Evolutionary conservation across 2,329 filamentous ascomycete genomes (phyloP), one percentile per base, ranked within the genome.

Genomic region (Fusarium graminum): DNA sequence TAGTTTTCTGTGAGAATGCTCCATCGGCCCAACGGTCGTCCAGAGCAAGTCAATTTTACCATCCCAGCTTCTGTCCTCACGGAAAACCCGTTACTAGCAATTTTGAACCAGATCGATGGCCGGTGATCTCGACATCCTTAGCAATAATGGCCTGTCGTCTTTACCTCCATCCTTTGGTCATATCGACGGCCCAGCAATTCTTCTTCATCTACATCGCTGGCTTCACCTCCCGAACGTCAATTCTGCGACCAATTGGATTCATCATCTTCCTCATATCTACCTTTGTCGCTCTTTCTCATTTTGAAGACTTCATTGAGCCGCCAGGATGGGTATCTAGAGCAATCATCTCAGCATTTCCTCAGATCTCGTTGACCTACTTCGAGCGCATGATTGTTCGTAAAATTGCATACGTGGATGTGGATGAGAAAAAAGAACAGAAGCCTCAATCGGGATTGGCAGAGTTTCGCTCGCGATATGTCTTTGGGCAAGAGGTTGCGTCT

Each of bases 141-240:
- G 53, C 3, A 57, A 52, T 45, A 47, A 69, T 69, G 67, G 38
- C 63, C 32, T 69, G 63, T 7, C 49, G 29, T 6, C 45, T 69
- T 30, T 64, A 61, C 26, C 49, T 69, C 34, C 63, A 69, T 42
- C 67, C 67, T 10, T 19, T 69, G 40, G 39, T 54, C 26, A 61
- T 69, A 38, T 69, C 65, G 13, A 67, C 65, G 8, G 55, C 39
- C 0, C 67, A 69, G 38, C 67, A 69, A 29, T 69, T 69, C 52
- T 60, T 69, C 52, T 69, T 69, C 45, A 69, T 69, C n/a, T 69
- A 64, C 16, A 58, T 69, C 26, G 67, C 67, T 4, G 67, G 67
- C 38, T 68, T 68, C 46, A 68, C 65, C 7, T 53, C 66, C 4
- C 51, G 39, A 9, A 53, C 47, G 7, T 68, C 67, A 10, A n/a